A percentile compares a stretch with the other conserved stretches of the same genome.
Conservation (phyloP, 495 filamentous ascomycete genomes). For the Hypoxylon perforatum region DNA sequence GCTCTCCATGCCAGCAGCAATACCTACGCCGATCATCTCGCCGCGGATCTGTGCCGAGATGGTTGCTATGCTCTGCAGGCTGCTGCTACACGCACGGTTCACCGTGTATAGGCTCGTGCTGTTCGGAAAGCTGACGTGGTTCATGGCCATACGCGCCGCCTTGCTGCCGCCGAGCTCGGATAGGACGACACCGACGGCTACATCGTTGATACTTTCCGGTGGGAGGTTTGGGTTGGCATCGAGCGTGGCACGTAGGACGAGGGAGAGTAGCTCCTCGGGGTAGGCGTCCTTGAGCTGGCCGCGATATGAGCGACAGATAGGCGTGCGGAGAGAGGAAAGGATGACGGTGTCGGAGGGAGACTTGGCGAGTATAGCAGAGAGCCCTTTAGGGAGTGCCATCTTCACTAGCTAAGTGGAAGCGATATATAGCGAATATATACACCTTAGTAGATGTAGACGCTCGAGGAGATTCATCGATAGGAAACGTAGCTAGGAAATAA, state of each 20-base stretch:
- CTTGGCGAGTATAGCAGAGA: slow-evolving; percentile 82
- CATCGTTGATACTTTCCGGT: slow-evolving; percentile 77
- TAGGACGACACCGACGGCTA: slow-evolving; percentile 87
- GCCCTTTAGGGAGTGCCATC: slow-evolving; percentile 62
- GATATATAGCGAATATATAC: no score
- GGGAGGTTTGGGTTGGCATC: slow-evolving; percentile 79
- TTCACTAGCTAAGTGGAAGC: background rate
- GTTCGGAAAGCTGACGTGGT: slow-evolving; percentile 81
- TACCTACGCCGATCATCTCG: slow-evolving; percentile 78
- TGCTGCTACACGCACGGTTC: slow-evolving; percentile 86
- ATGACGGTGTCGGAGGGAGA: slow-evolving; percentile 86
- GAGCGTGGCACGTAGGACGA: slow-evolving; percentile 85
- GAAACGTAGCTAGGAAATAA: background rate
- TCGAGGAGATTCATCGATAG: slow-evolving; percentile 1
- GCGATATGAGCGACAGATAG: slow-evolving; percentile 82
- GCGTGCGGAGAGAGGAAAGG: slow-evolving; percentile 86
- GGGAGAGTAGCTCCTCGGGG: slow-evolving; percentile 86
- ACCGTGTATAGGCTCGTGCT: slow-evolving; percentile 80
- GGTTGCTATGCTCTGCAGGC: slow-evolving; percentile 76
- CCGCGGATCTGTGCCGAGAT: slow-evolving; percentile 77
- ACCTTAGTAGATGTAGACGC: slow-evolving; percentile 1
- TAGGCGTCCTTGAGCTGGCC: slow-evolving; percentile 88
- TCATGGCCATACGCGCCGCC: slow-evolving; percentile 89
- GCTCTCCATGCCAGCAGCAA: slow-evolving; percentile 91
- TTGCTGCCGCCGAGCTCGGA: slow-evolving; percentile 92